A percentile compares a stretch with the other conserved stretches of the same genome.
phyloP scores from a whole-genome alignment of 2,329 filamentous ascomycete species.

The Verticillium isaacii region DNA sequence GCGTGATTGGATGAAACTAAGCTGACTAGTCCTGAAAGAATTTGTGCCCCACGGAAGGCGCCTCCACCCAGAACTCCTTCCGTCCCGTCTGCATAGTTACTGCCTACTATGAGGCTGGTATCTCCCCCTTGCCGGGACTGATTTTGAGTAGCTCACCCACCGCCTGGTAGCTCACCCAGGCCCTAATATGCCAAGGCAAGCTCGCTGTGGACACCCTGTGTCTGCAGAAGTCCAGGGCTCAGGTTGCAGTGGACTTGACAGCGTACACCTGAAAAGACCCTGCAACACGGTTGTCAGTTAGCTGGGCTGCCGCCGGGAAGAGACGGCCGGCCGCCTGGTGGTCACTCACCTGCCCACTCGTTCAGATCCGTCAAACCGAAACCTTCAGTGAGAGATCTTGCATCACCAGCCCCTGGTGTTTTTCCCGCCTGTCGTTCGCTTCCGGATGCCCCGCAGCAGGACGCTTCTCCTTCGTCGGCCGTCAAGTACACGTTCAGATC shows the following conservation, averaged over 20 bases:
- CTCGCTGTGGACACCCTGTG: too few species aligned
- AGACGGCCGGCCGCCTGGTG: neutral
- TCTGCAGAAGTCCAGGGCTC: constrained; percentile 1
- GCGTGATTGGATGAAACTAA: constrained; percentile 9
- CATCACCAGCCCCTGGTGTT: neutral
- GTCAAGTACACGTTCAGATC: constrained; percentile 44
- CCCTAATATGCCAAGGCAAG: too few species aligned
- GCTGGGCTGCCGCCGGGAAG: neutral
- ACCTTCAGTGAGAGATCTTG: neutral
- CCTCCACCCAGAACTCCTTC: constrained; percentile 19
- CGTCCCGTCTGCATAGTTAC: constrained; percentile 5
- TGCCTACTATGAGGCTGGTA: too few species aligned
- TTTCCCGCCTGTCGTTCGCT: neutral
- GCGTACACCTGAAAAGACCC: constrained; percentile 20
- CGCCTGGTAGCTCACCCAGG: constrained; percentile 3
- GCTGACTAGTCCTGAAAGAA: neutral
- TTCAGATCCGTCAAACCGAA: neutral
- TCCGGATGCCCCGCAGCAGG: constrained; percentile 5
- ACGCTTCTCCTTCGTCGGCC: constrained; percentile 16
- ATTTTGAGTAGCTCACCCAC: constrained; percentile 8
- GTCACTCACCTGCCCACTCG: neutral
- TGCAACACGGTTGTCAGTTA: neutral
- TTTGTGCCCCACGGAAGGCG: too few species aligned
- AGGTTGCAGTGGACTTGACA: constrained; percentile 23
- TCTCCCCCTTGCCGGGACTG: constrained; percentile 1